Percentiles rank a stretch among this genome's conserved stretches.
phyloP scores from a whole-genome alignment of 108 stramenopile species.

The Fistulifera pelliculosa region DNA sequence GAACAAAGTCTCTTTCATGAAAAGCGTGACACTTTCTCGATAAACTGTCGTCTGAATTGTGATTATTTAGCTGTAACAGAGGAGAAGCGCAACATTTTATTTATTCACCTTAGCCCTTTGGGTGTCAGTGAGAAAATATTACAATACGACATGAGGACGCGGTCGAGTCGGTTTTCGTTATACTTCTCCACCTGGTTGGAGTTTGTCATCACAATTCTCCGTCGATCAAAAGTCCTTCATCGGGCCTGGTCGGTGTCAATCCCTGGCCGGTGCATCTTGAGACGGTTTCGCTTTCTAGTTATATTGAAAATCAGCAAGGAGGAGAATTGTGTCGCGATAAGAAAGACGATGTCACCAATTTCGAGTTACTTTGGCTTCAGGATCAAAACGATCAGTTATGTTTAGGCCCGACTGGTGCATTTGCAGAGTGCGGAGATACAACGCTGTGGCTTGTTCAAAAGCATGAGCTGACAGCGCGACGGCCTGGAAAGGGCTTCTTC shows the following conservation, averaged over 20 bases:
- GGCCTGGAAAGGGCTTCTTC: too few species aligned
- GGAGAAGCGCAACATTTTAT: too few species aligned
- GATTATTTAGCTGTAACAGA: too few species aligned
- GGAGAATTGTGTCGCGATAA: not conserved
- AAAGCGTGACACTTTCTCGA: too few species aligned
- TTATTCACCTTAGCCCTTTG: too few species aligned
- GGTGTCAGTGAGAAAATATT: too few species aligned
- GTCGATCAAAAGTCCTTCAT: conserved; percentile 5
- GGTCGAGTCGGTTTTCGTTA: conserved; percentile 49
- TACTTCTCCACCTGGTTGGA: conserved; percentile 46
- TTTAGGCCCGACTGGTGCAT: conserved; percentile 51
- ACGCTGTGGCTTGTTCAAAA: conserved; percentile 49
- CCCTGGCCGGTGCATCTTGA: conserved; percentile 44
- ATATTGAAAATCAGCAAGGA: conserved; percentile 1
- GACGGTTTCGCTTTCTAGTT: conserved; percentile 9
- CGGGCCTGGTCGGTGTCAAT: conserved; percentile 48
- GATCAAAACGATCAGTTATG: conserved; percentile 49
- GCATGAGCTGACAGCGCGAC: not conserved
- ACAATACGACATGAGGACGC: conserved; percentile 38
- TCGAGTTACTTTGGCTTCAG: conserved; percentile 62
- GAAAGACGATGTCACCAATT: conserved; percentile 7
- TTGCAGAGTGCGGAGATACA: conserved; percentile 73
- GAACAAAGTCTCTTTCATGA: too few species aligned
- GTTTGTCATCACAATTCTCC: conserved; percentile 17
- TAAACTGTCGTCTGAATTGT: too few species aligned